Percentiles rank a stretch among this genome's conserved stretches.
Conservation (phyloP, 1,284 basidiomycete species). For the Boletus sp. region DNA sequence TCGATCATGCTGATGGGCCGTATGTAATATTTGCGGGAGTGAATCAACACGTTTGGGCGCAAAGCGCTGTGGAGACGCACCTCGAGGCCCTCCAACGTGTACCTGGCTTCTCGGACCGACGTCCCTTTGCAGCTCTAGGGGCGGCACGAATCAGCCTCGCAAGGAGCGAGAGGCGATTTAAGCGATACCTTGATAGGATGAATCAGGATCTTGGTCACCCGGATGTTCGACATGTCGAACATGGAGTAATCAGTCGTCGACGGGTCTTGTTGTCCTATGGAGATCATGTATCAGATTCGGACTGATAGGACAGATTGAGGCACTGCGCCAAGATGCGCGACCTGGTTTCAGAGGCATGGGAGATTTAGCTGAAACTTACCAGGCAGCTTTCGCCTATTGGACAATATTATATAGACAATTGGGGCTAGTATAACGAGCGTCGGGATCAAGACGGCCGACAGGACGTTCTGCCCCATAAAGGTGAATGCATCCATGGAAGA, state of each 20-base stretch:
- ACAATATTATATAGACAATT: conserved; percentile 18
- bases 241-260: conserved; percentile 12
- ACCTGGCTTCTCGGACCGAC: conserved; percentile 51
- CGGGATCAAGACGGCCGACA: conserved; percentile 9
- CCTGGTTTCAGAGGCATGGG: not conserved
- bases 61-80: conserved; percentile 35
- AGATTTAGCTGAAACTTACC: conserved; percentile 13
- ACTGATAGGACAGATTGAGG: not conserved
- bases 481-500: not conserved
- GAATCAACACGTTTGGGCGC: not conserved
- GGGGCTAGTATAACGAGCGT: conserved; percentile 13
- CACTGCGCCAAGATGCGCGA: not conserved
- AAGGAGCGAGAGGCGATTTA: conserved; percentile 2
- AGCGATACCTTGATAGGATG: conserved; percentile 62
- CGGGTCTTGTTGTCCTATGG: conserved; percentile 10
- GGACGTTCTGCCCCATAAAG: conserved; percentile 3
- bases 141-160: conserved; percentile 2
- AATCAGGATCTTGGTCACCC: conserved; percentile 57
- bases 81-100: conserved; percentile 62
- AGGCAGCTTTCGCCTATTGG: conserved; percentile 1
- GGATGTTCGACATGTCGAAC: conserved; percentile 37
- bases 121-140: conserved; percentile 60
- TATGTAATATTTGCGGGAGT: no score
- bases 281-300: conserved; percentile 15
- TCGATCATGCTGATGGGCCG: conserved; percentile 58